These are phyloP conservation scores for Yamagishiella unicocca DNA, from an alignment of 139 green algal genomes.

Conservation along the genomic window DNA sequence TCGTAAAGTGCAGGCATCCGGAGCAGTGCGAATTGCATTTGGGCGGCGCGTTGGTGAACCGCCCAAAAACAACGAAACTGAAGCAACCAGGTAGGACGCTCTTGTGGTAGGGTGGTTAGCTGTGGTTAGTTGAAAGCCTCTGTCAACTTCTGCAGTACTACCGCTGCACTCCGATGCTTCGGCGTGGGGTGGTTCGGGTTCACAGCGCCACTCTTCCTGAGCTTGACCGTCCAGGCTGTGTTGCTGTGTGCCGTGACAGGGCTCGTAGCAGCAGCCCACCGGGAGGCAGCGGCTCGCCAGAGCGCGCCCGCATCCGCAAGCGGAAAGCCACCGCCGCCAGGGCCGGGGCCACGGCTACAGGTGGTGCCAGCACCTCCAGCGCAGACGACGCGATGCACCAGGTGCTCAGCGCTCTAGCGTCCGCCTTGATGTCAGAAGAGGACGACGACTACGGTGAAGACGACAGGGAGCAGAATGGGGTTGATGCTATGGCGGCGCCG, in stretches of 20 bases:
- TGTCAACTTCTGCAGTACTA: too few species aligned
- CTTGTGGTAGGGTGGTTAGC: too few species aligned
- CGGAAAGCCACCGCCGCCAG: background rate
- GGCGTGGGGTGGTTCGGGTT: too few species aligned
- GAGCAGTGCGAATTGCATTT: constrained; percentile 6
- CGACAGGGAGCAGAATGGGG: background rate
- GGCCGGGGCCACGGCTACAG: background rate
- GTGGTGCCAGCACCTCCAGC: background rate
- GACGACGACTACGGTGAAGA: background rate
- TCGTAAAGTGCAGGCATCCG: background rate
- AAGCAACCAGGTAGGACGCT: background rate
- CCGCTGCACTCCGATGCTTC: too few species aligned
- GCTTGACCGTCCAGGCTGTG: too few species aligned
- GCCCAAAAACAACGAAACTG: background rate
- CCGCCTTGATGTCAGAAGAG: background rate
- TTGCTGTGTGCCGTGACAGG: too few species aligned
- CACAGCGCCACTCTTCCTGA: too few species aligned
- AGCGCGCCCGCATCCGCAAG: background rate
- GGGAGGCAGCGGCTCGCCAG: background rate
- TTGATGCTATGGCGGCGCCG: background rate
- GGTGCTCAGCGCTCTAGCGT: constrained; percentile 19
- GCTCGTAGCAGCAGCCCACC: background rate
- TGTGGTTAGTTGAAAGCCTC: too few species aligned
- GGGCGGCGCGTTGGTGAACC: constrained; percentile 28
- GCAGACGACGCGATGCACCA: background rate